A percentile compares a stretch with the other conserved stretches of the same genome.
phyloP scores from a whole-genome alignment of 192 early-diverging fungal species.

The Gaertneriomyces semiglobifer region DNA sequence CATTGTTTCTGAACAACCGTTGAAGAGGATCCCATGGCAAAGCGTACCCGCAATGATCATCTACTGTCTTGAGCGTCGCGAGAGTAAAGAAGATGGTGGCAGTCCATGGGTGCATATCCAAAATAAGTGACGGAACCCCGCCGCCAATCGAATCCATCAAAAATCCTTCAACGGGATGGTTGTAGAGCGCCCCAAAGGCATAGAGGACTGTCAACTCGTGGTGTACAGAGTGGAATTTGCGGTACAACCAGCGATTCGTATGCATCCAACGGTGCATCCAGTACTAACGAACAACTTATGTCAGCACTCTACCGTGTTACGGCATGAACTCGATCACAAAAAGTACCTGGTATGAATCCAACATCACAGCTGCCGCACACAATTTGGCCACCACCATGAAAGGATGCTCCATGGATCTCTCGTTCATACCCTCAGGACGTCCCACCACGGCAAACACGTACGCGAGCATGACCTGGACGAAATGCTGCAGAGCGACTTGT shows the following conservation, averaged over 20 bases:
- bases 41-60: conserved; percentile 79
- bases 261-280: conserved; percentile 74
- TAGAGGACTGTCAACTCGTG: conserved; percentile 73
- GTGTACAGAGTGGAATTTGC: conserved; percentile 70
- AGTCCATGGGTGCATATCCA: conserved; percentile 67
- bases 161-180: conserved; percentile 77
- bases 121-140: conserved; percentile 56
- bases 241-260: conserved; percentile 66
- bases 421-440: conserved; percentile 28
- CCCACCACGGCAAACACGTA: conserved; percentile 35
- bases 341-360: conserved; percentile 49
- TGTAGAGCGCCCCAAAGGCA: conserved; percentile 79
- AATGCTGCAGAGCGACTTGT: conserved; percentile 66
- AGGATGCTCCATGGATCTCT: conserved; percentile 33
- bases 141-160: conserved; percentile 71
- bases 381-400: conserved; percentile 35
- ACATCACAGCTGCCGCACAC: conserved; percentile 30
- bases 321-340: background rate
- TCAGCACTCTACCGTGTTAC: conserved; percentile 8
- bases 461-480: conserved; percentile 56
- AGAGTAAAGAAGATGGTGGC: conserved; percentile 67
- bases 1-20: conserved; percentile 69
- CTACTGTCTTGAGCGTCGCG: conserved; percentile 76
- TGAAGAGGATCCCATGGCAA: conserved; percentile 72
- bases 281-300: conserved; percentile 48